Evolutionary conservation across 768 basidiomycete genomes (phyloP).

Genomic region (Albatrellus ellisii): DNA sequence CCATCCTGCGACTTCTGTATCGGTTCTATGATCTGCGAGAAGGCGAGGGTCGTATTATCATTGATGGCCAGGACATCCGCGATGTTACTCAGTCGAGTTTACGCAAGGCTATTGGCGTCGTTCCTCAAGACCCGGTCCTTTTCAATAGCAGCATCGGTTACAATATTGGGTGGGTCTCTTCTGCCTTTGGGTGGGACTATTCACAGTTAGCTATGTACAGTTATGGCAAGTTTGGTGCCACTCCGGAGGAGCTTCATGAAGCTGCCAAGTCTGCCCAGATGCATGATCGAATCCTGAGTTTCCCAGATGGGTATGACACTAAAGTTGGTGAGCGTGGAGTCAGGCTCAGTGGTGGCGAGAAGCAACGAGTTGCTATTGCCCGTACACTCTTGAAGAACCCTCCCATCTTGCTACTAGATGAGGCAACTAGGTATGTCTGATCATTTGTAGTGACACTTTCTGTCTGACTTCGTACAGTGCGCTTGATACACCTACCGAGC

Average conservation of each 20-base stretch:
- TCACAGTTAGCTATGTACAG: constrained; percentile 19
- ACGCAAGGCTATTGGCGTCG: constrained; percentile 74
- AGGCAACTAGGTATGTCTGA: constrained; percentile 47
- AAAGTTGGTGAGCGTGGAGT: constrained; percentile 86
- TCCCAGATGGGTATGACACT: constrained; percentile 82
- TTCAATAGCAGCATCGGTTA: constrained; percentile 62
- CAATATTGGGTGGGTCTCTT: constrained; percentile 47
- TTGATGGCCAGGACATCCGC: constrained; percentile 82
- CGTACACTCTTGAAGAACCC: constrained; percentile 80
- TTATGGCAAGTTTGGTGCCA: constrained; percentile 67
- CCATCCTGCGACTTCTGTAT: constrained; percentile 77
- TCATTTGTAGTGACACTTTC: background rate
- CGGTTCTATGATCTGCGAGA: constrained; percentile 83
- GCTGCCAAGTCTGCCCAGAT: constrained; percentile 78
- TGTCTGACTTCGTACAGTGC: constrained; percentile 31
- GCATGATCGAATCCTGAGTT: constrained; percentile 73
- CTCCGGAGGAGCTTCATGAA: constrained; percentile 59
- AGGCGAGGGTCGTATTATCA: constrained; percentile 66
- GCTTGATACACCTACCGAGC: constrained; percentile 82
- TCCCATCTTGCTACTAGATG: constrained; percentile 65
- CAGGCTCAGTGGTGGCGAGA: constrained; percentile 77
- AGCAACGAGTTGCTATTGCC: constrained; percentile 82
- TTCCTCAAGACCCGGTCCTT: constrained; percentile 74
- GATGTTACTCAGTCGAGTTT: constrained; percentile 76
- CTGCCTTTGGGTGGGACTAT: background rate